Percentiles rank a stretch among this genome's conserved stretches.
Conservation (phyloP, 2,329 filamentous ascomycete species). For the Emmonsiellopsis sp. region DNA sequence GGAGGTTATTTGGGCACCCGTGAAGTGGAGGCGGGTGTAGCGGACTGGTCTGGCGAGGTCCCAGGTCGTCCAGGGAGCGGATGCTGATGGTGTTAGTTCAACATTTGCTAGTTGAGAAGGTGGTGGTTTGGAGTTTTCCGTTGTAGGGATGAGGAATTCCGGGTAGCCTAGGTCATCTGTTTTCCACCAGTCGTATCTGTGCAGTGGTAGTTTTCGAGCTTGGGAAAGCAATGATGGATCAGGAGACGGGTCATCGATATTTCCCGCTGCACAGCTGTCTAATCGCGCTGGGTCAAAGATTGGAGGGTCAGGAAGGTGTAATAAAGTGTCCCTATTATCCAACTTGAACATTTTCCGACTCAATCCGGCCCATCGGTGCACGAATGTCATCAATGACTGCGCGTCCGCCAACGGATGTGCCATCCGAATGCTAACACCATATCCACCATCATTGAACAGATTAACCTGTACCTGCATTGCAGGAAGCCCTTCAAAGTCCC, state of each 20-base stretch:
- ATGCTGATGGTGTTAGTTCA: slow-evolving; percentile 31
- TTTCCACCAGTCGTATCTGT: no score
- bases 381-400: no score
- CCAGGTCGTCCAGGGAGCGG: neutral
- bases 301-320: no score
- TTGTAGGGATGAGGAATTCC: slow-evolving; percentile 23
- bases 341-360: no score
- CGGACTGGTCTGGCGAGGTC: slow-evolving; percentile 18
- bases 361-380: no score
- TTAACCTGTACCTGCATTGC: slow-evolving; percentile 33
- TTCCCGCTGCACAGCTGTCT: no score
- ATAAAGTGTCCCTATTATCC: no score
- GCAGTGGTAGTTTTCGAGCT: no score
- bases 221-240: no score
- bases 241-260: no score
- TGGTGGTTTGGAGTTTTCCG: slow-evolving; percentile 4
- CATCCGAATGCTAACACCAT: slow-evolving; percentile 32
- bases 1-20: slow-evolving; percentile 21
- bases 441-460: slow-evolving; percentile 32
- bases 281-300: no score
- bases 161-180: slow-evolving; percentile 24
- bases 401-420: slow-evolving; percentile 32
- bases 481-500: slow-evolving; percentile 18
- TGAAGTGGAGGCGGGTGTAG: slow-evolving; percentile 30
- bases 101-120: slow-evolving; percentile 37